Percentiles rank a stretch among this genome's conserved stretches.
Evolutionary conservation across 306 rosid species (phyloP).

Genomic region (Nissolia schottii): DNA sequence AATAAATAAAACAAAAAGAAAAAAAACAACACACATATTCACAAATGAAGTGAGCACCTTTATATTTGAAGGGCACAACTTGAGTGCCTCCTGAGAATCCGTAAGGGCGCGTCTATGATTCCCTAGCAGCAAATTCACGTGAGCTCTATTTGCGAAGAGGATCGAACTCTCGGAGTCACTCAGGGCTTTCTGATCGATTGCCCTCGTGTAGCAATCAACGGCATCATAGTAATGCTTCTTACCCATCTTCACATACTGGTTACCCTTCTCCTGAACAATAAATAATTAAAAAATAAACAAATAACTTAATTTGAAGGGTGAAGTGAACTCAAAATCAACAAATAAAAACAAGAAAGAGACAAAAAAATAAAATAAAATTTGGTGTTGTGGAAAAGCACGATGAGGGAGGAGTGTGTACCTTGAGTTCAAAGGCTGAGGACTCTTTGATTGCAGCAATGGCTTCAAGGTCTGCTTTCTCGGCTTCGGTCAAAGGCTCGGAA

Average conservation of each 20-base stretch:
- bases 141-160: constrained; percentile 75
- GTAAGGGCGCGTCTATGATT: constrained; percentile 78
- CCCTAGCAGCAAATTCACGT: constrained; percentile 76
- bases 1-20: background rate
- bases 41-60: constrained; percentile 49
- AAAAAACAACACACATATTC: background rate
- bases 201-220: constrained; percentile 80
- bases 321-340: constrained; percentile 13
- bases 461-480: constrained; percentile 81
- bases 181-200: constrained; percentile 69
- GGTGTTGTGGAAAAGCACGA: background rate
- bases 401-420: constrained; percentile 37
- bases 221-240: constrained; percentile 83
- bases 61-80: constrained; percentile 56
- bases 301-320: background rate
- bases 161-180: constrained; percentile 55
- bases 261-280: constrained; percentile 92
- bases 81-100: constrained; percentile 75
- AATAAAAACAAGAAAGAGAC: background rate
- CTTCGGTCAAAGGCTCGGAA: constrained; percentile 68
- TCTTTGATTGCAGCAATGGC: constrained; percentile 89
- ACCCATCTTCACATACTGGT: constrained; percentile 69
- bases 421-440: constrained; percentile 67
- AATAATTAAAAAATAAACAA: background rate
- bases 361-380: background rate